Base-by-base conservation (phyloP, 2,329 filamentous ascomycete species). In the Cytospora mali region DNA sequence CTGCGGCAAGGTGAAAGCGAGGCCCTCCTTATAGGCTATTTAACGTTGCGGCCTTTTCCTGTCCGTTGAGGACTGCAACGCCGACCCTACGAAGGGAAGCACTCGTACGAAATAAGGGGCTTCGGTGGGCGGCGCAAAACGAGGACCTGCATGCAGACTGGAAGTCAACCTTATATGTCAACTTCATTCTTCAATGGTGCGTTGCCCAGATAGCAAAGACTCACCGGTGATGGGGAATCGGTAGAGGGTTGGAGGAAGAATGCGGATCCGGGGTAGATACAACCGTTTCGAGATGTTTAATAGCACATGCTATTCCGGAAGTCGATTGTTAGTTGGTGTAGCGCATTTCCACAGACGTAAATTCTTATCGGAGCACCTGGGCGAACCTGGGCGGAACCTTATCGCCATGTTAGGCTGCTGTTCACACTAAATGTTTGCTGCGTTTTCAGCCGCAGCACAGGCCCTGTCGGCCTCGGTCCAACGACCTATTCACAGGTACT, bases 351-450 rank as follows among this genome's bases (percentile, higher is more conserved):
- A n/a, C 42, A 46, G 42, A 23, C 53, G 58, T 54, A 60, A 60
- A 60, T 60, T 60, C 58, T 60, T 60, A 60, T 60, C 58, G 58
- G 50, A 21, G 16, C 33, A 14, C 25, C 21, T 54, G 16, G 27
- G n/a, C 23, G 21, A 27, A 21, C 50, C 33, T 21, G 58, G 11
- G n/a, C 50, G n/a, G 53, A 54, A 54, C 50, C 50, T 60, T 60
- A 60, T 60, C 58, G 58, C 10, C 6, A 23, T 54, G 50, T n/a
- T 49, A 6, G 28, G 42, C 16, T 46, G 16, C n/a, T 46, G n/a
- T 46, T 46, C 42, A n/a, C 42, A 10, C 42, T 46, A 46, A 23
- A 23, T 9, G 6, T n/a, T 13, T 46, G 42, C 42, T 10, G 9
- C 11, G 42, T 23, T 11, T 13, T 23, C 42, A 46, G 42, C n/a